Base-by-base conservation (phyloP, 2,329 filamentous ascomycete species). In the Rhytidhysteron rufulum region DNA sequence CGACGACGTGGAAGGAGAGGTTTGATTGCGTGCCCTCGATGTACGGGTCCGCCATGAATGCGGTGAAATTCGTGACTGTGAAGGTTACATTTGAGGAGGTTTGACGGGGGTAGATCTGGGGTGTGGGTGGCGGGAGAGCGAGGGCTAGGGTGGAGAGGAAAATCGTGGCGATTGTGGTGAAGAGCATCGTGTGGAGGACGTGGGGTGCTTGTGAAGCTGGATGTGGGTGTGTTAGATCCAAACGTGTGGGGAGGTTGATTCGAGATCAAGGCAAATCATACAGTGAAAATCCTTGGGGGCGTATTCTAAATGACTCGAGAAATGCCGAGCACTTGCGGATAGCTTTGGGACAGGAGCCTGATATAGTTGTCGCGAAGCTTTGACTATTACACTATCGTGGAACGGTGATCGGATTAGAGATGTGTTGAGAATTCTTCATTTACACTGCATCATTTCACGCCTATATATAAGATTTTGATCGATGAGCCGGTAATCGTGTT, bases 1-100 rank as follows among this genome's bases (percentile, higher is more conserved):
- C 44, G 21, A 30, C 19, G 38, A 50, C 40, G 22, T 39, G 33
- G 44, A 50, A 50, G 21, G 37, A 32, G 30, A 50, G 41, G 17
- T 38, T 29, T 20, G 21, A 27, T 21, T 38, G 22, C 5, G 35
- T 15, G 22, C 35, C 35, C 18, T 27, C 21, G 35, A 30, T 21
- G 33, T 41, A 38, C 2, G 44, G 41, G 21, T 50, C 40, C 1
- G 47, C 47, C 29, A 37, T 34, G 42, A 50, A 50, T 25, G 47
- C 47, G 16, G 30, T 33, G 37, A 50, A 50, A 33, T 45, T 35
- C 3, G 42, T 41, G 13, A 50, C 42, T 7, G 5, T 41, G 34
- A 50, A 33, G 30, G 31, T 33, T 22, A 40, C 11, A 11, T 31
- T n/a, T 11, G 39, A 6, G n/a, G 43, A 19, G 2, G 13, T 19